Percentiles rank a stretch among this genome's conserved stretches.
Evolutionary conservation across 108 stramenopile species (phyloP).

Genomic region (Stephanodiscus minutulus): DNA sequence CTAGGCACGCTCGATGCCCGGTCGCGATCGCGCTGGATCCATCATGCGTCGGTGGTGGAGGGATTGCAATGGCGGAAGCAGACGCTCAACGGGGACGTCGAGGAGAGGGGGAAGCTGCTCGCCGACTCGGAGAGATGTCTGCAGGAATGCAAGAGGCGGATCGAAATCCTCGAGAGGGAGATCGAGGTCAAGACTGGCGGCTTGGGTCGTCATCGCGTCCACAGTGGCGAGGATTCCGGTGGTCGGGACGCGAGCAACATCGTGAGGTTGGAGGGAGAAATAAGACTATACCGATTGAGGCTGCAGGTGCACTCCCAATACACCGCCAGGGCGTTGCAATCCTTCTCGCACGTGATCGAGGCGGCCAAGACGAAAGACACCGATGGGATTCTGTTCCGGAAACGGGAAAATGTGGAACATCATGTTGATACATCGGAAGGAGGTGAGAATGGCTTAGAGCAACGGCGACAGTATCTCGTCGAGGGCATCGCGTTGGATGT

Average conservation of each 20-base stretch:
- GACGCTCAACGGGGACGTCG: neutral
- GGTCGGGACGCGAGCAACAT: neutral
- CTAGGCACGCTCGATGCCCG: neutral
- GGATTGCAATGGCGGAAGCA: neutral
- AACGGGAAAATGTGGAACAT: neutral
- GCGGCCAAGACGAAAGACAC: neutral
- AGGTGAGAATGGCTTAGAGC: neutral
- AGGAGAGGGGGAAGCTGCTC: neutral
- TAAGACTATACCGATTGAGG: neutral
- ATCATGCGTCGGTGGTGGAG: neutral
- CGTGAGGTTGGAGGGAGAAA: neutral
- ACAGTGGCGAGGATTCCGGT: neutral
- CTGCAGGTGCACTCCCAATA: neutral
- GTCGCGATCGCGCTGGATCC: neutral
- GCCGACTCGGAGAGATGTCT: neutral
- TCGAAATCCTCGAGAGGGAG: neutral
- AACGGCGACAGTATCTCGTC: neutral
- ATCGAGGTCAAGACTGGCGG: neutral
- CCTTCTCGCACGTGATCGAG: neutral
- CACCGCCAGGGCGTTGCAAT: conserved; percentile 2
- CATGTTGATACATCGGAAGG: neutral
- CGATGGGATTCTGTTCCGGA: neutral
- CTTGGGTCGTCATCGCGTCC: neutral
- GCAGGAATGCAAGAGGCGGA: neutral
- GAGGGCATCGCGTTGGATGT: neutral